These are phyloP conservation scores for Nissolia schottii DNA, from an alignment of 306 rosid genomes.

Conservation along the genomic window DNA sequence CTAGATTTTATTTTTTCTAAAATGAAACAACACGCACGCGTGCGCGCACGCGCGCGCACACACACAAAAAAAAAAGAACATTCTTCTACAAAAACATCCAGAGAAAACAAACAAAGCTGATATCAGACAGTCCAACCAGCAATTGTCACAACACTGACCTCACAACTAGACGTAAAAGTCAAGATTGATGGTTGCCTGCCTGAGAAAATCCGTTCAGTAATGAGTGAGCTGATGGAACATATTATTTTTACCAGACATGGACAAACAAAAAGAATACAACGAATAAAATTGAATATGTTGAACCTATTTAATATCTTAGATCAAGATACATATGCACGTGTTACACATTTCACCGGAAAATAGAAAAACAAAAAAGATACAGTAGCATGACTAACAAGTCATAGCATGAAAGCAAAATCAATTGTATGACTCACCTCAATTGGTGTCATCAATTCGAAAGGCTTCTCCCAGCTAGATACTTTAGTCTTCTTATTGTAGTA, in stretches of 20 bases:
- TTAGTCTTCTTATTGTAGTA: constrained; percentile 78
- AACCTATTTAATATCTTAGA: constrained; percentile 20
- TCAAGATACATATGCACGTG: constrained; percentile 20
- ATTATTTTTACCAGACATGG: constrained; percentile 34
- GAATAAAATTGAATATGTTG: constrained; percentile 30
- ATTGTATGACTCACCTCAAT: constrained; percentile 69
- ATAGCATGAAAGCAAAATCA: constrained; percentile 22
- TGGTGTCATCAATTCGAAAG: constrained; percentile 80
- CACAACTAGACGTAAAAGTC: constrained; percentile 41
- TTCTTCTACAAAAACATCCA: constrained; percentile 28
- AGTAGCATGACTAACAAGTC: constrained; percentile 17
- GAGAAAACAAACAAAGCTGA: constrained; percentile 33
- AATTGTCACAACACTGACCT: constrained; percentile 53
- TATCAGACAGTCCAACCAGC: constrained; percentile 44
- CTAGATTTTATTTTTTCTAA: not conserved
- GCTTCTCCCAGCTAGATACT: constrained; percentile 94
- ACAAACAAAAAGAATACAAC: constrained; percentile 35
- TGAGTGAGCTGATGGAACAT: constrained; percentile 44
- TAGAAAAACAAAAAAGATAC: constrained; percentile 14
- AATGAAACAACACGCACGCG: not conserved
- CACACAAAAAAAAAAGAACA: not conserved
- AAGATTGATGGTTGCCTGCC: constrained; percentile 49
- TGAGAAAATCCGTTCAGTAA: constrained; percentile 45
- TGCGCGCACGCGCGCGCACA: no score
- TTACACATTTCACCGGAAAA: constrained; percentile 16